These are phyloP conservation scores for Azolla pinnata DNA, from an alignment of 75 land plant species.

Conservation along the genomic window DNA sequence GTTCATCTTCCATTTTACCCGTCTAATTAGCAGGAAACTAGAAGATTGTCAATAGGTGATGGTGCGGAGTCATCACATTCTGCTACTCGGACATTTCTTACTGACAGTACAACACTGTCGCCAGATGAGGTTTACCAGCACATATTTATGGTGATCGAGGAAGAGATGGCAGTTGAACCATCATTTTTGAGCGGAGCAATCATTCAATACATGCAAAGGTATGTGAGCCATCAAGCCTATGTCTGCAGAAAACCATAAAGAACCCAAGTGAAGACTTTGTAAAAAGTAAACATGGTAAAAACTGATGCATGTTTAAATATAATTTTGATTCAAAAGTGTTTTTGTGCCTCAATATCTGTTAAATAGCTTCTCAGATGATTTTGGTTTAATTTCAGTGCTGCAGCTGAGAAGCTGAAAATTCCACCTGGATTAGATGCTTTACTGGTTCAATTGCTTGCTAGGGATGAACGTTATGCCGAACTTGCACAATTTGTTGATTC, in stretches of 20 bases:
- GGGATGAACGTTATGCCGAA: slow-evolving; percentile 57
- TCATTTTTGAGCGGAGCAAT: slow-evolving; percentile 59
- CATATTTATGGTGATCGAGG: slow-evolving; percentile 78
- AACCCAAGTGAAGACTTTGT: too few species aligned
- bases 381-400: slow-evolving; percentile 40
- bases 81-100: slow-evolving; percentile 24
- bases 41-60: background rate
- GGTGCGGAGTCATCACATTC: slow-evolving; percentile 19
- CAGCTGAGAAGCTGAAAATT: slow-evolving; percentile 54
- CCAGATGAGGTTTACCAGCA: slow-evolving; percentile 74
- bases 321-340: too few species aligned
- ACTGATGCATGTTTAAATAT: too few species aligned
- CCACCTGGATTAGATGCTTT: slow-evolving; percentile 57
- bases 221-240: too few species aligned
- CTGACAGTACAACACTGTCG: slow-evolving; percentile 49
- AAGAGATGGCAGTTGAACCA: slow-evolving; percentile 75
- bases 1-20: too few species aligned
- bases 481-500: slow-evolving; percentile 47
- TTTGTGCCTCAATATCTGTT: too few species aligned
- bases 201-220: slow-evolving; percentile 84
- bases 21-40: background rate
- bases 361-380: too few species aligned
- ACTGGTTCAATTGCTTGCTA: slow-evolving; percentile 60
- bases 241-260: too few species aligned
- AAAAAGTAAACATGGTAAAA: too few species aligned